These are phyloP conservation scores for Nevesoporus exiguus DNA, from an alignment of 768 basidiomycete species.

Conservation along the genomic window DNA sequence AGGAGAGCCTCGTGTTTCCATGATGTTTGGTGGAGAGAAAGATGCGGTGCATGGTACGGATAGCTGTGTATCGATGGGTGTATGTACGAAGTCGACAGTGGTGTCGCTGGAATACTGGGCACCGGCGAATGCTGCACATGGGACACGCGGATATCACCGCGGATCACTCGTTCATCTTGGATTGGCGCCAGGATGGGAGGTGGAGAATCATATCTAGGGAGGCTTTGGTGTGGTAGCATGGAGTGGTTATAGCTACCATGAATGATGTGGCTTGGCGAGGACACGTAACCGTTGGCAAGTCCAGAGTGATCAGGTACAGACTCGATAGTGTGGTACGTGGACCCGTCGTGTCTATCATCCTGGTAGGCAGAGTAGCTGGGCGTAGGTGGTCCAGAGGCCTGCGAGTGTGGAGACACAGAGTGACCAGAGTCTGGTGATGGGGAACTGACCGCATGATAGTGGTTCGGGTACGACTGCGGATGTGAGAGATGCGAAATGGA, in stretches of 20 bases:
- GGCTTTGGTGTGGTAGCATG: conserved; percentile 19
- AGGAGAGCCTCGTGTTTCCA: conserved; percentile 49
- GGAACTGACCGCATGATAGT: conserved; percentile 36
- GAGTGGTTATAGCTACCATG: conserved; percentile 25
- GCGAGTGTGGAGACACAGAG: conserved; percentile 40
- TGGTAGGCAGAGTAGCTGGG: conserved; percentile 45
- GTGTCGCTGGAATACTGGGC: conserved; percentile 31
- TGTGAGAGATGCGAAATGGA: conserved; percentile 61
- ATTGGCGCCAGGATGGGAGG: conserved; percentile 58
- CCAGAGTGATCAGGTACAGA: conserved; percentile 29
- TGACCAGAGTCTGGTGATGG: conserved; percentile 53
- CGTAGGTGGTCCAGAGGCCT: conserved; percentile 30
- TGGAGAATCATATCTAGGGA: conserved; percentile 45
- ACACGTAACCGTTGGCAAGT: conserved; percentile 33
- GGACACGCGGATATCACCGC: conserved; percentile 30
- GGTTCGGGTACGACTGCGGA: conserved; percentile 43
- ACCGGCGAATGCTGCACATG: conserved; percentile 31
- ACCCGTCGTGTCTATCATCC: conserved; percentile 39
- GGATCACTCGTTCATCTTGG: conserved; percentile 37
- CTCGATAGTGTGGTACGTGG: conserved; percentile 38
- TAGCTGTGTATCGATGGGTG: conserved; percentile 42
- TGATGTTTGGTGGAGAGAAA: conserved; percentile 36
- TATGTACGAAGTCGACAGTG: conserved; percentile 37
- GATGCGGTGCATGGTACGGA: conserved; percentile 37
- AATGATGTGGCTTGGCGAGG: conserved; percentile 27